These are phyloP conservation scores for Coniochaeta ligniaria DNA, from an alignment of 2,329 filamentous ascomycete genomes.

Conservation along the genomic window DNA sequence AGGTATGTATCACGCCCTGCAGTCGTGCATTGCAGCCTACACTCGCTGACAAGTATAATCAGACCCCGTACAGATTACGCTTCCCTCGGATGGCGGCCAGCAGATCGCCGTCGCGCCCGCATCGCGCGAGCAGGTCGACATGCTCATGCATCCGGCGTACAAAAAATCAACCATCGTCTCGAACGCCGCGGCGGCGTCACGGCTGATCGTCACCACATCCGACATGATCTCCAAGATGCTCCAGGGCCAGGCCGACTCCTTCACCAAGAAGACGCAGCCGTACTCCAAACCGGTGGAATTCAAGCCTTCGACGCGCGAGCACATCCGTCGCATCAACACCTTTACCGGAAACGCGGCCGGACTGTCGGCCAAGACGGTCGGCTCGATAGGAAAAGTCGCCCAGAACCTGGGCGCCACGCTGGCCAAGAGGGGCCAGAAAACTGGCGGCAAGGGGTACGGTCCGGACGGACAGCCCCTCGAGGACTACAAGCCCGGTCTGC, in stretches of 20 bases:
- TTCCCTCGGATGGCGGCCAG: conserved; percentile 59
- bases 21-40: not conserved
- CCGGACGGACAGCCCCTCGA: conserved; percentile 59
- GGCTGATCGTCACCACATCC: conserved; percentile 84
- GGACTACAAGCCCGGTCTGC: conserved; percentile 76
- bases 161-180: conserved; percentile 79
- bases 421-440: conserved; percentile 48
- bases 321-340: conserved; percentile 83
- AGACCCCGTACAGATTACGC: conserved; percentile 72
- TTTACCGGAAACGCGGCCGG: conserved; percentile 73
- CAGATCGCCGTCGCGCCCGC: conserved; percentile 61
- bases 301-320: conserved; percentile 73
- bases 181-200: conserved; percentile 79
- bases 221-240: conserved; percentile 72
- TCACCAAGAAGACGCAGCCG: conserved; percentile 74
- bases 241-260: conserved; percentile 69
- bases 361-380: conserved; percentile 79
- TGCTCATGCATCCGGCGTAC: conserved; percentile 85
- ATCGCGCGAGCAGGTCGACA: conserved; percentile 63
- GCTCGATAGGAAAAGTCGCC: conserved; percentile 72
- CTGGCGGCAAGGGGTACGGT: conserved; percentile 53
- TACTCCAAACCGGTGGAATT: conserved; percentile 79
- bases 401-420: conserved; percentile 83
- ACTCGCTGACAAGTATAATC: not conserved
- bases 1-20: conserved; percentile 47